Percentiles rank a stretch among this genome's conserved stretches.
phyloP scores from a whole-genome alignment of 352 stramenopile species.

The Pythium rhizo-oryzae region DNA sequence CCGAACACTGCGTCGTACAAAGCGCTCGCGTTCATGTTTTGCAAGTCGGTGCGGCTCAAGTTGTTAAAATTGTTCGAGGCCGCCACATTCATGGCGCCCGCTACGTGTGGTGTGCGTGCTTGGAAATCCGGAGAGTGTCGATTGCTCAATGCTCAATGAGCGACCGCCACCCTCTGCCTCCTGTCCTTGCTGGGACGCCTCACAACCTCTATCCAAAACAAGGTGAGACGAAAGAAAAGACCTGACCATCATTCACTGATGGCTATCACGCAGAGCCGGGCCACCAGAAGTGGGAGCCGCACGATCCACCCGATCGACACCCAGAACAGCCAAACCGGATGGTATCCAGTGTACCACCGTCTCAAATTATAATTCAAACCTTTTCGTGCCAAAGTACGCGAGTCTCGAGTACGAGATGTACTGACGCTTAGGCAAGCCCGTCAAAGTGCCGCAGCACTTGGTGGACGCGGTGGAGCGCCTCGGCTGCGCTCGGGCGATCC shows the following conservation, averaged over 20 bases:
- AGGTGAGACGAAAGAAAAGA: neutral
- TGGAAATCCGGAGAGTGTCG: too few relatives aligned
- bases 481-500: too few relatives aligned
- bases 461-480: too few relatives aligned
- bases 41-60: neutral
- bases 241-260: conserved; percentile 1
- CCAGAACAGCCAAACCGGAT: neutral
- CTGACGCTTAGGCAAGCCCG: too few relatives aligned
- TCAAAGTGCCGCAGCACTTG: too few relatives aligned
- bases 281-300: neutral
- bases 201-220: too few relatives aligned
- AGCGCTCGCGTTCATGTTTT: neutral
- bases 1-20: neutral
- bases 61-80: neutral
- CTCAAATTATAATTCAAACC: neutral
- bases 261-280: neutral
- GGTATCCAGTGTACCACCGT: neutral
- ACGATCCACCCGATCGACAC: conserved; percentile 1
- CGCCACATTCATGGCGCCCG: neutral
- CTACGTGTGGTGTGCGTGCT: neutral
- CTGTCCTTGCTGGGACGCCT: too few relatives aligned
- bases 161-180: too few relatives aligned
- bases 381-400: too few relatives aligned
- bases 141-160: too few relatives aligned
- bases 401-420: too few relatives aligned